Evolutionary conservation across 306 rosid species (phyloP).

Genomic region (Quercus robur): DNA sequence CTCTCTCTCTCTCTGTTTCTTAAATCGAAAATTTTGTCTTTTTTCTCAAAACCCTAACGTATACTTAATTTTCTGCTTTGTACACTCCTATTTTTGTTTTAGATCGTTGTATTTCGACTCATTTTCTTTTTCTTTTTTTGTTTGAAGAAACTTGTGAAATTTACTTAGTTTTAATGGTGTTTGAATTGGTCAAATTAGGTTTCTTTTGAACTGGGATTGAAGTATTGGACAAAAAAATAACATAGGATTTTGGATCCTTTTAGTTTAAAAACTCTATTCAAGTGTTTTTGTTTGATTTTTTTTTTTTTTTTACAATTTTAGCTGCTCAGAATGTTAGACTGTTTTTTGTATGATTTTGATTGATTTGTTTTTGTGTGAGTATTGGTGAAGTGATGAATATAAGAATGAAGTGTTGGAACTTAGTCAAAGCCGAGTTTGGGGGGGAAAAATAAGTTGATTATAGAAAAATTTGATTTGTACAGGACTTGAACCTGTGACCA

Average conservation of each 20-base stretch:
- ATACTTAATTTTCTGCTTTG: background rate
- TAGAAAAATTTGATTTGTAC: background rate
- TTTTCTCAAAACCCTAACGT: constrained; percentile 2
- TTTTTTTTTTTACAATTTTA: background rate
- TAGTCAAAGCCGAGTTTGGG: background rate
- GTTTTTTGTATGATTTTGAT: background rate
- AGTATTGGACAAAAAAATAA: background rate
- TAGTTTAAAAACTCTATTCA: background rate
- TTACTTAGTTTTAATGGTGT: background rate
- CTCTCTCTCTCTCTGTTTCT: background rate
- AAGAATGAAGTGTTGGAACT: background rate
- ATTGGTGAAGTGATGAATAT: background rate
- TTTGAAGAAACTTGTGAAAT: background rate
- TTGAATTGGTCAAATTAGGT: background rate
- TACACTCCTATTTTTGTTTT: background rate
- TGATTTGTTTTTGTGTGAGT: background rate
- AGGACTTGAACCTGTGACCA: background rate
- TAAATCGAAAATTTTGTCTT: background rate
- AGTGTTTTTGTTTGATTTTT: background rate
- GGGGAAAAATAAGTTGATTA: too few species aligned
- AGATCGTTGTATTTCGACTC: background rate
- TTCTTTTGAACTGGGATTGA: background rate
- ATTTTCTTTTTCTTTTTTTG: background rate
- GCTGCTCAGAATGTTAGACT: background rate
- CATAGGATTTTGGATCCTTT: background rate